Conservation (phyloP, 225 moss, liverwort and hornwort species). For the Pseudoscleropodium purum region DNA sequence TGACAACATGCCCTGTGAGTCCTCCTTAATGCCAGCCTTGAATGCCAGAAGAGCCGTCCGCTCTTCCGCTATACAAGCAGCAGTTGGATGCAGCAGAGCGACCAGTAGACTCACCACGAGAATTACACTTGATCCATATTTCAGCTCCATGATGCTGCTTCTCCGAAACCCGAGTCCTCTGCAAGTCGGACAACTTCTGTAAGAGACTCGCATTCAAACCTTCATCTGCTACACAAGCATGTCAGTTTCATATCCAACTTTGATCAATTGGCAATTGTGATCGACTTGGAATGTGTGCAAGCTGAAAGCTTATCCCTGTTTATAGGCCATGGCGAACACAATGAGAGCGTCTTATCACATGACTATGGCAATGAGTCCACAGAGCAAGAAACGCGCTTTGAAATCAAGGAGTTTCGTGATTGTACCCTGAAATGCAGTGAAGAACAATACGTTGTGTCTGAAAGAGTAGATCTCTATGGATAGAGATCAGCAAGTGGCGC, state of each 20-base stretch:
- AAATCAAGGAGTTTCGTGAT: background rate
- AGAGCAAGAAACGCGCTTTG: background rate
- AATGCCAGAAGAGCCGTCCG: constrained; percentile 17
- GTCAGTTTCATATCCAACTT: background rate
- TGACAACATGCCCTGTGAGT: background rate
- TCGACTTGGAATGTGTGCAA: background rate
- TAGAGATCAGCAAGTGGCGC: background rate
- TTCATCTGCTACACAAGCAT: background rate
- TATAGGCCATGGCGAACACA: background rate
- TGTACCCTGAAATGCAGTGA: background rate
- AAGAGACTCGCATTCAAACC: background rate
- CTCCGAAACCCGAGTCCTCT: background rate
- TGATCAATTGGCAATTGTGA: background rate
- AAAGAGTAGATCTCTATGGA: background rate
- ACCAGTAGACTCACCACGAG: background rate
- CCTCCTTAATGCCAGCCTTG: constrained; percentile 6
- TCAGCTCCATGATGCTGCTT: background rate
- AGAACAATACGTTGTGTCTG: background rate
- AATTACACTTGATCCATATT: background rate
- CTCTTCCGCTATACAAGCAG: constrained; percentile 13
- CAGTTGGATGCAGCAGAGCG: background rate
- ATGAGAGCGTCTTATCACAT: background rate
- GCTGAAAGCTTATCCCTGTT: background rate
- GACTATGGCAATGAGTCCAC: background rate
- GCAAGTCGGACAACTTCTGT: background rate